Percentiles rank a stretch among this genome's conserved stretches.
phyloP scores from a whole-genome alignment of 495 filamentous ascomycete genomes.

The Talaromyces proteolyticus region DNA sequence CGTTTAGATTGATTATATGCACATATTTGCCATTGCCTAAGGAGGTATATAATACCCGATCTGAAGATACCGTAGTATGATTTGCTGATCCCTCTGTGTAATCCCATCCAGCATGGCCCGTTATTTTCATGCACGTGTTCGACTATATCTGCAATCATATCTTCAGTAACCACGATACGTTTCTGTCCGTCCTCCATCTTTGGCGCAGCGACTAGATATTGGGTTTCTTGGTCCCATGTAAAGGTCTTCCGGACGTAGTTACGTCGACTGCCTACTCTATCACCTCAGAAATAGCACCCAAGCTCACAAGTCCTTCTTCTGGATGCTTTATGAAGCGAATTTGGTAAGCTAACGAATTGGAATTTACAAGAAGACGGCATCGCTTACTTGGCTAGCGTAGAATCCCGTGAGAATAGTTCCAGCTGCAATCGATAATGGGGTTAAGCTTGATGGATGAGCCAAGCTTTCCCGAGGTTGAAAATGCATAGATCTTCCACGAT shows the following conservation, averaged over 20 bases:
- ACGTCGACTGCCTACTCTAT: slow-evolving; percentile 4
- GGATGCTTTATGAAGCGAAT: background rate
- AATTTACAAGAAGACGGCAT: background rate
- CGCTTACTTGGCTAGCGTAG: background rate
- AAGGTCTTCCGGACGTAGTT: slow-evolving; percentile 10
- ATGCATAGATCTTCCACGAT: background rate
- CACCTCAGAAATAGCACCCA: background rate
- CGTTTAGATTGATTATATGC: slow-evolving; percentile 9
- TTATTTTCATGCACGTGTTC: slow-evolving; percentile 9
- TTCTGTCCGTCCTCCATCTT: background rate
- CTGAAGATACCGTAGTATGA: slow-evolving; percentile 11
- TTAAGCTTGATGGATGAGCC: background rate
- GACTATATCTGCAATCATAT: slow-evolving; percentile 6
- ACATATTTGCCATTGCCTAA: slow-evolving; percentile 10
- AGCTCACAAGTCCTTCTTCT: background rate
- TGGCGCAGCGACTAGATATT: slow-evolving; percentile 2
- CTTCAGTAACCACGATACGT: slow-evolving; percentile 7
- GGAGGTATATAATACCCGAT: slow-evolving; percentile 11
- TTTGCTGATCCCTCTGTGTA: slow-evolving; percentile 10
- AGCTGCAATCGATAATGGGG: background rate
- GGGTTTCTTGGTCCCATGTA: slow-evolving; percentile 1
- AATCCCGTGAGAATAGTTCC: background rate
- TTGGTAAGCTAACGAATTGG: background rate
- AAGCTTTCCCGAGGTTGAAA: background rate
- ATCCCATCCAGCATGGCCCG: slow-evolving; percentile 12